Conservation (phyloP, 2,329 filamentous ascomycete species). For the Fusarium fujikuroi region DNA sequence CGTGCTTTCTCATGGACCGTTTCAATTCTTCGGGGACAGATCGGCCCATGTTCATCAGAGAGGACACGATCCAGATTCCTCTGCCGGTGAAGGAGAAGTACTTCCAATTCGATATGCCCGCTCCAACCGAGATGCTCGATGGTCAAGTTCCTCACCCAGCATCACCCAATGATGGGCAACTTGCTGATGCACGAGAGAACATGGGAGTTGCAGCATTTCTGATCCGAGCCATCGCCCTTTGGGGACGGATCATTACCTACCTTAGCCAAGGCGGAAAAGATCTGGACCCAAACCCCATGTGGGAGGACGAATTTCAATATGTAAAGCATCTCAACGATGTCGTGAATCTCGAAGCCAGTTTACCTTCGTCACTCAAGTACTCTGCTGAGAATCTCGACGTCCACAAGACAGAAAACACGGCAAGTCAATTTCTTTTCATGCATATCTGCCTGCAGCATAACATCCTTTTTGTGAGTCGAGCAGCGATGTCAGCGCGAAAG, state of each 20-base stretch:
- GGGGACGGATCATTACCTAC: constrained; percentile 90
- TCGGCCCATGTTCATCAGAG: constrained; percentile 88
- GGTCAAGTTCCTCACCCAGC: constrained; percentile 74
- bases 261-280: constrained; percentile 90
- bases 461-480: constrained; percentile 88
- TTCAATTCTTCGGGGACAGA: constrained; percentile 97
- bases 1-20: constrained; percentile 95
- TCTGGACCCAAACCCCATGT: constrained; percentile 79
- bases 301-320: constrained; percentile 84
- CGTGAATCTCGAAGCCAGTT: constrained; percentile 72
- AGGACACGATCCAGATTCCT: constrained; percentile 89
- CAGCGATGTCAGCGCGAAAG: constrained; percentile 78
- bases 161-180: constrained; percentile 70
- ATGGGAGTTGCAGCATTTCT: constrained; percentile 96
- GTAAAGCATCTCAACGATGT: constrained; percentile 75
- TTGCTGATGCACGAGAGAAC: constrained; percentile 77
- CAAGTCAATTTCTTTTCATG: constrained; percentile 91
- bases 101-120: constrained; percentile 91
- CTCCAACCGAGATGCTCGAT: constrained; percentile 83
- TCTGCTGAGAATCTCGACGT: constrained; percentile 83
- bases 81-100: constrained; percentile 90
- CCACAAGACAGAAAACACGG: constrained; percentile 85
- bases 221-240: constrained; percentile 84
- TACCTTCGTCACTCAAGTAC: constrained; percentile 80
- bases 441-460: constrained; percentile 93